Evolutionary conservation across 148 eudicot species (phyloP).

Genomic region (Rhododendron griersonianum): DNA sequence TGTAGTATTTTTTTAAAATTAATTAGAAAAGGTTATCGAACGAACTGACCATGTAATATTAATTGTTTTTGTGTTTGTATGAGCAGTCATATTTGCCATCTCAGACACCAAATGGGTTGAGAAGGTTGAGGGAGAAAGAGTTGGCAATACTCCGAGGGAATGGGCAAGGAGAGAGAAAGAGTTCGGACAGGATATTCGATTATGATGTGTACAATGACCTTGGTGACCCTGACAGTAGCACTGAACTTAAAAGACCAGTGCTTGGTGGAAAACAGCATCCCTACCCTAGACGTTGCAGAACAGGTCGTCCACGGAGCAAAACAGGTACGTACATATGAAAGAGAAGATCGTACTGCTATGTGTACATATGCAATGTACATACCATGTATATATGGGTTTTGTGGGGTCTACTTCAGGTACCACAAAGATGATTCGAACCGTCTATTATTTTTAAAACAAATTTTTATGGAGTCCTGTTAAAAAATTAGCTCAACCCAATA

Average conservation of each 20-base stretch:
- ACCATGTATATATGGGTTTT: too few relatives aligned
- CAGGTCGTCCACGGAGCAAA: conserved; percentile 47
- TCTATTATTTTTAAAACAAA: too few relatives aligned
- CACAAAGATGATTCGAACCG: too few relatives aligned
- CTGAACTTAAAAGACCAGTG: conserved; percentile 43
- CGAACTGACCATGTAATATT: neutral
- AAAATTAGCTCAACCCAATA: too few relatives aligned
- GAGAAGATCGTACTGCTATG: too few relatives aligned
- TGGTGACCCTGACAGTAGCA: conserved; percentile 43
- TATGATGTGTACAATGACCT: conserved; percentile 82
- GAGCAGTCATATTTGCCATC: conserved; percentile 64
- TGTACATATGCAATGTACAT: too few relatives aligned
- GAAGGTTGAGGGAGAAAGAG: conserved; percentile 39
- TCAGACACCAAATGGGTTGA: conserved; percentile 67
- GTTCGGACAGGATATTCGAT: conserved; percentile 60
- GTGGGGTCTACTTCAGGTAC: too few relatives aligned
- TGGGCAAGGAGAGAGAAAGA: conserved; percentile 53
- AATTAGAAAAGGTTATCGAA: neutral
- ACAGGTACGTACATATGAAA: conserved; percentile 27
- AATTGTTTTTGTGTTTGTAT: neutral
- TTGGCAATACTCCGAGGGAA: conserved; percentile 41
- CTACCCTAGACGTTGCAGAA: conserved; percentile 74
- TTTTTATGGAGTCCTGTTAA: too few relatives aligned
- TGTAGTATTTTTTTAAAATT: too few relatives aligned
- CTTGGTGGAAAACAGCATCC: conserved; percentile 56